Conservation (phyloP, 2,329 filamentous ascomycete genomes). For the Ceratocystis alfenasii region DNA sequence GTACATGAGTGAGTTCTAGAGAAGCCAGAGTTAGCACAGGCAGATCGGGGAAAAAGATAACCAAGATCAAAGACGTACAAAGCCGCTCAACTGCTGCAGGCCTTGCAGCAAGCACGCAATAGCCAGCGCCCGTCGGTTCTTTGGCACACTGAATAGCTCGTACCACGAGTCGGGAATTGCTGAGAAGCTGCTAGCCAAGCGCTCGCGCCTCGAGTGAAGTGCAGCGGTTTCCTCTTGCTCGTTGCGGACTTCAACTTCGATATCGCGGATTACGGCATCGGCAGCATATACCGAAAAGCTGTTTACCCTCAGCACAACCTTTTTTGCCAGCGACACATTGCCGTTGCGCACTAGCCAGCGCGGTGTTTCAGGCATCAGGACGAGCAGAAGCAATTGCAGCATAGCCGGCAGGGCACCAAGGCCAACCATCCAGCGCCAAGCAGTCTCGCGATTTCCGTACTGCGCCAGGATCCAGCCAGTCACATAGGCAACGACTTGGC, state of each 20-base stretch:
- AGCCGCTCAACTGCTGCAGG: constrained; percentile 78
- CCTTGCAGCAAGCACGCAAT: constrained; percentile 83
- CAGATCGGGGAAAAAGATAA: neutral
- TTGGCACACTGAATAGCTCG: constrained; percentile 45
- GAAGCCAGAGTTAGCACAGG: neutral
- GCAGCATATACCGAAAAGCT: constrained; percentile 38
- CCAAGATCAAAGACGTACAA: constrained; percentile 40
- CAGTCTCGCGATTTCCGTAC: constrained; percentile 39
- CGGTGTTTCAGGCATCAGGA: constrained; percentile 75
- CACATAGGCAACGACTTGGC: constrained; percentile 80
- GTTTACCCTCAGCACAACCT: constrained; percentile 50
- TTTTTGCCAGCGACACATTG: constrained; percentile 47
- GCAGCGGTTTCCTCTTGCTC: constrained; percentile 41
- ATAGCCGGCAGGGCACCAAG: constrained; percentile 66
- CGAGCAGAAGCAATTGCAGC: constrained; percentile 55
- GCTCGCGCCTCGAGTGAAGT: constrained; percentile 32
- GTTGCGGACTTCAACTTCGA: constrained; percentile 62
- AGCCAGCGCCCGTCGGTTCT: constrained; percentile 60
- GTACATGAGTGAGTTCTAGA: constrained; percentile 78
- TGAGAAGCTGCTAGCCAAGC: constrained; percentile 29
- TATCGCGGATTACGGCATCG: constrained; percentile 51
- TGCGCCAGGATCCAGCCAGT: constrained; percentile 64
- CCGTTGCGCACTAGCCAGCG: constrained; percentile 70
- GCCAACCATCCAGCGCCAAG: constrained; percentile 89
- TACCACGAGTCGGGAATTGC: constrained; percentile 31